These are phyloP conservation scores for Daedaleopsis nitida DNA, from an alignment of 768 basidiomycete species.

Conservation along the genomic window DNA sequence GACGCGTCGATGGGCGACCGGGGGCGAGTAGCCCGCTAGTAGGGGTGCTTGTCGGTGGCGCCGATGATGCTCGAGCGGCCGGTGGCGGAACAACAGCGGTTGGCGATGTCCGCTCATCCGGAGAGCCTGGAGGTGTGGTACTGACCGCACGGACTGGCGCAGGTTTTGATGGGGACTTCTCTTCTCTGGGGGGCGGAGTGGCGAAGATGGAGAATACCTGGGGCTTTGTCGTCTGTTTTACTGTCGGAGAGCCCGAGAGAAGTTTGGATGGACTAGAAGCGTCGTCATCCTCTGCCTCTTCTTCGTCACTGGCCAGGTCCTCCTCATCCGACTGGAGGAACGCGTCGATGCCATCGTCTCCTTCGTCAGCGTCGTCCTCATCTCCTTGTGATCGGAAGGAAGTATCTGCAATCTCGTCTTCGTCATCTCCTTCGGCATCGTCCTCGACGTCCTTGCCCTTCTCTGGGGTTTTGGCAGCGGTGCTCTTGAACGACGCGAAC, in stretches of 20 bases:
- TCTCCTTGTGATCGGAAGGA: constrained; percentile 3
- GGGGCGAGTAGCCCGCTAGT: constrained; percentile 44
- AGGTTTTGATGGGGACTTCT: constrained; percentile 7
- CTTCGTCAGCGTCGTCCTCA: constrained; percentile 21
- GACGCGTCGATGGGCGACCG: constrained; percentile 64
- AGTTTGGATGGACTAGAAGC: constrained; percentile 13
- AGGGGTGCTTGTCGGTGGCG: constrained; percentile 36
- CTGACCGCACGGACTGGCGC: background rate
- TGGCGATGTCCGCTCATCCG: constrained; percentile 8
- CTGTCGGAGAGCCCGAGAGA: constrained; percentile 14
- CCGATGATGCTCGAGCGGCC: constrained; percentile 31
- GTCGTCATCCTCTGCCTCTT: constrained; percentile 29
- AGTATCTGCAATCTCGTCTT: constrained; percentile 8
- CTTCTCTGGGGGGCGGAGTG: background rate
- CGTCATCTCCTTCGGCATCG: constrained; percentile 15
- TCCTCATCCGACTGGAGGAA: constrained; percentile 31
- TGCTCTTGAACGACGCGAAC: constrained; percentile 14
- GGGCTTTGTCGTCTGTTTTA: constrained; percentile 24
- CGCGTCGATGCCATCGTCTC: constrained; percentile 28
- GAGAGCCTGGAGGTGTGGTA: constrained; percentile 13
- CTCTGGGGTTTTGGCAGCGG: background rate
- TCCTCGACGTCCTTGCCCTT: constrained; percentile 13
- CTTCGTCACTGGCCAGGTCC: constrained; percentile 23
- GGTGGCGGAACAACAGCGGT: constrained; percentile 45
- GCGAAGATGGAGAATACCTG: constrained; percentile 24